Conservation (phyloP, 768 basidiomycete species). For the Hortiboletus campestris region DNA sequence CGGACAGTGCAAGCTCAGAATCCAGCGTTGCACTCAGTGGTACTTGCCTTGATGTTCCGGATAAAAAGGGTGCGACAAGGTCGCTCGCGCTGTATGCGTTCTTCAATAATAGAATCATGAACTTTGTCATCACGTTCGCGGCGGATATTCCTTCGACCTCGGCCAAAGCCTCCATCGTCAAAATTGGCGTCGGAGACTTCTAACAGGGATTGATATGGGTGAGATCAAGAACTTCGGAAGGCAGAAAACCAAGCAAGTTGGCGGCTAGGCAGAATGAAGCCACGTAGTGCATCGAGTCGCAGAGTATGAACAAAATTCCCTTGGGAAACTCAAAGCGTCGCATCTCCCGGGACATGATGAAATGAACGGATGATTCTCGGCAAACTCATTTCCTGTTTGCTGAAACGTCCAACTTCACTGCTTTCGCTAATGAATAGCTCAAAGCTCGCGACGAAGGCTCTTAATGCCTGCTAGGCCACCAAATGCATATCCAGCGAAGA, state of each 20-base stretch:
- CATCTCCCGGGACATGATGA: constrained; percentile 18
- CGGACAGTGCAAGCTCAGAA: constrained; percentile 5
- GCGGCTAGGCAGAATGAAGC: constrained; percentile 42
- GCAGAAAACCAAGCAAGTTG: constrained; percentile 38
- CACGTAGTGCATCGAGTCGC: constrained; percentile 46
- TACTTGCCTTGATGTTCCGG: constrained; percentile 95
- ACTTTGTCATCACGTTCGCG: constrained; percentile 87
- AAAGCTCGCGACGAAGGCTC: constrained; percentile 43
- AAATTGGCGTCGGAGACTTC: constrained; percentile 60
- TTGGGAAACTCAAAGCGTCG: constrained; percentile 27
- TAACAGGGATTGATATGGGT: constrained; percentile 45
- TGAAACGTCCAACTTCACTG: constrained; percentile 37
- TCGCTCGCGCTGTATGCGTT: constrained; percentile 89
- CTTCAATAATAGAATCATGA: constrained; percentile 90
- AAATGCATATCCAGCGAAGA: constrained; percentile 22
- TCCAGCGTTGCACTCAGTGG: constrained; percentile 12
- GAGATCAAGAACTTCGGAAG: constrained; percentile 51
- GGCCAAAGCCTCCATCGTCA: constrained; percentile 52
- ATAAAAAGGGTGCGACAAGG: constrained; percentile 96
- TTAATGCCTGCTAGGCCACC: constrained; percentile 29
- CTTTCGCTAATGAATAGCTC: constrained; percentile 49
- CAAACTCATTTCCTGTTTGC: constrained; percentile 32
- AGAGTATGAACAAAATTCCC: constrained; percentile 20
- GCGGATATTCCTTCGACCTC: constrained; percentile 50
- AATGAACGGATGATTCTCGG: constrained; percentile 19